Percentiles rank a stretch among this genome's conserved stretches.
phyloP scores from a whole-genome alignment of 768 basidiomycete species.

The Melanogaster broomeanus region DNA sequence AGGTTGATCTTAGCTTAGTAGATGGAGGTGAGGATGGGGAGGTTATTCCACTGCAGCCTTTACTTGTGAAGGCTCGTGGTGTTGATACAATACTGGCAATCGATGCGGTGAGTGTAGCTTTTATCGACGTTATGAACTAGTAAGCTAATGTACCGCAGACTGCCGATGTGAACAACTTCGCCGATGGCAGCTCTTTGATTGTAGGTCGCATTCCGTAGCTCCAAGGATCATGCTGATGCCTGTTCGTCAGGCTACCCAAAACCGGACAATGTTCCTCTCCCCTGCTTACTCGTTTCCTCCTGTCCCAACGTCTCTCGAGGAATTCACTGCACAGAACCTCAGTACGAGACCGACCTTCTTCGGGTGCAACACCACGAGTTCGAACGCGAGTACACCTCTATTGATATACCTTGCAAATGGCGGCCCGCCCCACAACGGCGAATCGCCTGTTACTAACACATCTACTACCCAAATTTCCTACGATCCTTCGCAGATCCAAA shows the following conservation, averaged over 20 bases:
- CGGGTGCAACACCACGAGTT: conserved; percentile 37
- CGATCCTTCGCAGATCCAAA: conserved; percentile 35
- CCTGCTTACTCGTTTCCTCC: conserved; percentile 35
- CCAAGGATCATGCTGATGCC: background rate
- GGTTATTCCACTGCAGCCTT: conserved; percentile 49
- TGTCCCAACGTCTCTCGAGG: conserved; percentile 26
- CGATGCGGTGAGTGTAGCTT: conserved; percentile 36
- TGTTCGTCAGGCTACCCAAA: conserved; percentile 28
- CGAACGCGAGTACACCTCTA: conserved; percentile 41
- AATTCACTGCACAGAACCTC: conserved; percentile 38
- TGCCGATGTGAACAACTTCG: conserved; percentile 16
- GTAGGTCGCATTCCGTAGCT: conserved; percentile 9
- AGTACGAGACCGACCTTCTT: conserved; percentile 46
- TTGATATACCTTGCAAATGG: conserved; percentile 63
- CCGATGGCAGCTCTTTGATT: conserved; percentile 27
- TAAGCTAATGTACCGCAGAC: conserved; percentile 6
- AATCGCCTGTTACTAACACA: conserved; percentile 43
- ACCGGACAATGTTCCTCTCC: conserved; percentile 40
- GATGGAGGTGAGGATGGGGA: conserved; percentile 48
- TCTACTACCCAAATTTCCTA: conserved; percentile 42
- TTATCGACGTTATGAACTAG: background rate
- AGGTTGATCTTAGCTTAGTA: conserved; percentile 34
- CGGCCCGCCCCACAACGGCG: conserved; percentile 41
- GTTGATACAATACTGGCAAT: conserved; percentile 54
- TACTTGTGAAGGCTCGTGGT: conserved; percentile 45